phyloP scores from a whole-genome alignment of 495 filamentous ascomycete genomes.

The Letharia lupina region DNA sequence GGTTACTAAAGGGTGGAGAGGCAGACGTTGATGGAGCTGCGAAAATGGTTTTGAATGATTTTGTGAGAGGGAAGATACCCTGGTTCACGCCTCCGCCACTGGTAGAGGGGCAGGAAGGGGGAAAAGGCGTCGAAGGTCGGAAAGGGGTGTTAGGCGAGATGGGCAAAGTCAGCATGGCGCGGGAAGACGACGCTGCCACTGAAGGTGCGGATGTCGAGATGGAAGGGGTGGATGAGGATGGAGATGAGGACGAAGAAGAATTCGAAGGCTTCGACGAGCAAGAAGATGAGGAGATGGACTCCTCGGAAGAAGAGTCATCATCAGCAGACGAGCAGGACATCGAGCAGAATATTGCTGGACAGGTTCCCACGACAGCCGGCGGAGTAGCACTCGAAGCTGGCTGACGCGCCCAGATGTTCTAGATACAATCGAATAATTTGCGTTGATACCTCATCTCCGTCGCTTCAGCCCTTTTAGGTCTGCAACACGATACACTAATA shows the following conservation, averaged over 20 bases:
- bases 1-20: slow-evolving; percentile 81
- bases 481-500: not conserved
- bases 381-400: slow-evolving; percentile 1
- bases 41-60: slow-evolving; percentile 93
- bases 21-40: slow-evolving; percentile 88
- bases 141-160: slow-evolving; percentile 49
- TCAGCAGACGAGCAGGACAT: not conserved
- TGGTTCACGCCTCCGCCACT: slow-evolving; percentile 85
- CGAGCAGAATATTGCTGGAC: not conserved
- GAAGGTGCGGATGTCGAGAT: slow-evolving; percentile 1
- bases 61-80: slow-evolving; percentile 86
- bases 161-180: slow-evolving; percentile 43
- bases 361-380: not conserved
- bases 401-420: not conserved
- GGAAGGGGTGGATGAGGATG: slow-evolving; percentile 1
- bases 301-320: not conserved
- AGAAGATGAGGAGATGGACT: slow-evolving; percentile 18
- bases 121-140: slow-evolving; percentile 47
- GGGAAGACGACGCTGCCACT: slow-evolving; percentile 31
- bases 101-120: slow-evolving; percentile 42
- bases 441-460: not conserved
- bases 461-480: not conserved
- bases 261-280: slow-evolving; percentile 36
- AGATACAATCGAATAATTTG: not conserved
- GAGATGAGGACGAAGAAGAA: slow-evolving; percentile 23